Base-by-base conservation (phyloP, 2,329 filamentous ascomycete species). In the Cadophora sp. region DNA sequence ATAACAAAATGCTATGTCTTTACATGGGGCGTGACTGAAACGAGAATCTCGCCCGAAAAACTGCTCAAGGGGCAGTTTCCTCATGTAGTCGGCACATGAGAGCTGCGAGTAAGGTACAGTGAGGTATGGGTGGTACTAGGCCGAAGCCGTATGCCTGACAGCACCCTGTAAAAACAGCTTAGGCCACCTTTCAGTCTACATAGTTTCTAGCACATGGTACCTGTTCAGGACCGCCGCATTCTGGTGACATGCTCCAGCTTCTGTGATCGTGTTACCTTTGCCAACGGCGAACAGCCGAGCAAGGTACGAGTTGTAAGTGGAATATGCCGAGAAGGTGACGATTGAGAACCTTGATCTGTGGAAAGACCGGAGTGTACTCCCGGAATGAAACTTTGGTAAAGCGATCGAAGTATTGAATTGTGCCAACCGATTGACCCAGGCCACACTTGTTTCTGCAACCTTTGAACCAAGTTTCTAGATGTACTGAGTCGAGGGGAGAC, bases 341-440 rank as follows among this genome's bases (percentile, higher is more conserved):
- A 26, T 11, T 40, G 22, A 37, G n/a, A 40, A 37, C 55, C 55
- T 58, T 59, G 34, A 40, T 26, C 55, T 31, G 34, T 59, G 31
- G 34, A 31, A 59, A 59, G 12, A 24, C 31, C 31, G 22, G 53
- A 26, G 55, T 16, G 29, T 40, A 40, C 22, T 34, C n/a, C 34
- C 22, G 34, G 55, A 40, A 59, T 59, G 55, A 59, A 59, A 59
- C 22, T 59, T 59, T 24, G 55, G 55, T 59, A 59, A 40, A 22
- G 31, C n/a, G 29, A 12, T 59, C 43, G 55, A 27, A 59, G 31
- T 59, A 59, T 59, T 59, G 55, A 16, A 40, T n/a, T 29, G 12
- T n/a, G 19, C 31, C 5, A 29, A 58, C 43, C 19, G 43, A 4
- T 46, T n/a, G 43, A 46, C 4, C 19, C 4, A 46, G 43, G 43